Evolutionary conservation across 108 stramenopile species (phyloP), one percentile per base, ranked within the genome.

Genomic region (Pelagomonas calceolata): DNA sequence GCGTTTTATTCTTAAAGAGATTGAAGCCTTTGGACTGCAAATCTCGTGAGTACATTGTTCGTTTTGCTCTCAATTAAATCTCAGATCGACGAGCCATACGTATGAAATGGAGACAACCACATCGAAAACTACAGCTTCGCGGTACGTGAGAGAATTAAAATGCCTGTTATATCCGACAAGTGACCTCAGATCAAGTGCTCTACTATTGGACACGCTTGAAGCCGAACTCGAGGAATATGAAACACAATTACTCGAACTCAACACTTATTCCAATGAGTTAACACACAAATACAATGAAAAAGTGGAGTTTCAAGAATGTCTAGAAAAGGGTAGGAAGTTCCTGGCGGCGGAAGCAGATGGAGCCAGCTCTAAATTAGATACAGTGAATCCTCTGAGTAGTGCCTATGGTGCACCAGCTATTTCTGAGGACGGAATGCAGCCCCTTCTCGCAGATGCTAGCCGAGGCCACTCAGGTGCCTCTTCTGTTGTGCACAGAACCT

Each of bases 271-370:
- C 74, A 92, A 94, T 76, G 93, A 93, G 80, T 88, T 98, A 46
- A 95, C 94, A 32, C 78, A 73, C 26, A 95, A 98, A 75, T 98
- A 96, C 93, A 95, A 94, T 75, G 91, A 95, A 70, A 96, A 98
- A 74, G 73, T 80, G 44, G 75, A 76, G 17, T 60, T 26, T 26
- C 51, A 60, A 26, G 51, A 60, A 26, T 60, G 51, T 26, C 51
- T 64, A 4, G 70, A 36, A 26, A 60, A 60, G 10, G 51, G 82
- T 86, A 45, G 33, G 35, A 15, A 30, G 18, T 39, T 65, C 32
- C 30, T 71, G 32, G 32, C 15, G 65, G 7, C 65, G 21, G 34
- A 32, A 15, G 15, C 65, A 18, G n/a, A 14, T 5, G n/a, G 10
- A 29, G n/a, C 14, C 16, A 29, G 5, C n/a, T 64, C 64, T 9